A percentile compares a stretch with the other conserved stretches of the same genome.
Conservation (phyloP, 441 rosid genomes). For the Codiaeum variegatum region DNA sequence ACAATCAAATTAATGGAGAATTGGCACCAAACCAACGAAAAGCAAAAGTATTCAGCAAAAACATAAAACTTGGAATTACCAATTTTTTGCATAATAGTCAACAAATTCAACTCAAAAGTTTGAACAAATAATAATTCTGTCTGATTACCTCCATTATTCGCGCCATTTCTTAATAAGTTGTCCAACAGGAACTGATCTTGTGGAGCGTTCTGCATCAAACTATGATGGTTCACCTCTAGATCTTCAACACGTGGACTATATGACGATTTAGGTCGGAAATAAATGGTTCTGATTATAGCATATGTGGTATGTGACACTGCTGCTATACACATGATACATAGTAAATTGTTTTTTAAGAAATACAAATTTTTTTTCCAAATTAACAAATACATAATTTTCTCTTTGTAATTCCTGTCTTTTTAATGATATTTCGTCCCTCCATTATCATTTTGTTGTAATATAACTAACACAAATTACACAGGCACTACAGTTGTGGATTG, state of each 20-base stretch:
- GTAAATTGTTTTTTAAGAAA: no score
- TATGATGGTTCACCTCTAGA: neutral
- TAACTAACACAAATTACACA: no score
- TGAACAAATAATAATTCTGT: neutral
- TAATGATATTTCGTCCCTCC: no score
- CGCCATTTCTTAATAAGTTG: neutral
- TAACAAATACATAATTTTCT: no score
- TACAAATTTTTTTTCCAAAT: no score
- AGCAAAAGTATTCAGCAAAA: neutral
- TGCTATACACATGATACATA: neutral
- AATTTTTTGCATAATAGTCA: slow-evolving; percentile 9
- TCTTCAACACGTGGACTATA: neutral
- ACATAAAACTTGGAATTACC: neutral
- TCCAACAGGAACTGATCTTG: neutral
- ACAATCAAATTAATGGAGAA: no score
- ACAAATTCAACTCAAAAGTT: slow-evolving; percentile 10
- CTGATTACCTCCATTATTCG: slow-evolving; percentile 21
- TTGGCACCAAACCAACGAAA: neutral
- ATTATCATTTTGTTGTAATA: no score
- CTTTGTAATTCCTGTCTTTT: no score
- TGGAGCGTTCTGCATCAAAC: neutral
- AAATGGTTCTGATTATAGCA: neutral
- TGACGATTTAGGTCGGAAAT: neutral
- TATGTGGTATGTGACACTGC: neutral
- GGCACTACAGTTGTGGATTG: no score